Conservation (phyloP, 2,329 filamentous ascomycete genomes). For the Colletotrichum liaoningense region DNA sequence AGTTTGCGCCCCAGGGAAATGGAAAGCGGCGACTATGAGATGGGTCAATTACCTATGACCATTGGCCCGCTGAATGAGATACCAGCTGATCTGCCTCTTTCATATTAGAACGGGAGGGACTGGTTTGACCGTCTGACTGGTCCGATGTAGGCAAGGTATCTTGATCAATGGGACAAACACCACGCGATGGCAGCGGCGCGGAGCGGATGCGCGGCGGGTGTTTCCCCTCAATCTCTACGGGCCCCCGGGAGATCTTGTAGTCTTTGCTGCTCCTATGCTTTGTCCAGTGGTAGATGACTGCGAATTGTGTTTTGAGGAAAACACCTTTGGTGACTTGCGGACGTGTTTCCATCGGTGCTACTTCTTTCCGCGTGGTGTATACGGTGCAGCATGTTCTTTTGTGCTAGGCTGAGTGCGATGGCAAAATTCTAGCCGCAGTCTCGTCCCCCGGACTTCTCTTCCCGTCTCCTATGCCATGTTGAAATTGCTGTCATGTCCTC, state of each 20-base stretch:
- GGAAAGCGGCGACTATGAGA: background rate
- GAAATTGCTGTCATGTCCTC: background rate
- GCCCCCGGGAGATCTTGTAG: background rate
- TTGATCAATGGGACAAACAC: background rate
- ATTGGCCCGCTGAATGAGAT: background rate
- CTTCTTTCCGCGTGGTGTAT: background rate
- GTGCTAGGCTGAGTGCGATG: background rate
- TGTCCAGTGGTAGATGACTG: background rate
- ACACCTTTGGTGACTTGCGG: background rate
- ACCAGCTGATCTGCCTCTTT: background rate
- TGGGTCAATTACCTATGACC: background rate
- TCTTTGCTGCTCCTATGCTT: background rate
- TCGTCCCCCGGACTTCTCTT: too few relatives aligned
- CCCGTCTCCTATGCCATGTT: too few relatives aligned
- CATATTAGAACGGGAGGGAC: background rate
- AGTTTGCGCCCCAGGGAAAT: background rate
- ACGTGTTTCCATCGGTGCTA: background rate
- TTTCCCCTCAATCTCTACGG: background rate
- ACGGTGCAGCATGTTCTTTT: background rate
- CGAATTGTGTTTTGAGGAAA: background rate
- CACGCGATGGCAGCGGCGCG: background rate
- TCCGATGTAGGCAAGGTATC: background rate
- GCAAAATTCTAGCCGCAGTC: background rate
- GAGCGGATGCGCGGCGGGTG: background rate
- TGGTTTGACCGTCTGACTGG: too few relatives aligned